Evolutionary conservation across 139 green algal species (phyloP), one percentile per base, ranked within the genome.

Genomic region (Penium margaritaceum): DNA sequence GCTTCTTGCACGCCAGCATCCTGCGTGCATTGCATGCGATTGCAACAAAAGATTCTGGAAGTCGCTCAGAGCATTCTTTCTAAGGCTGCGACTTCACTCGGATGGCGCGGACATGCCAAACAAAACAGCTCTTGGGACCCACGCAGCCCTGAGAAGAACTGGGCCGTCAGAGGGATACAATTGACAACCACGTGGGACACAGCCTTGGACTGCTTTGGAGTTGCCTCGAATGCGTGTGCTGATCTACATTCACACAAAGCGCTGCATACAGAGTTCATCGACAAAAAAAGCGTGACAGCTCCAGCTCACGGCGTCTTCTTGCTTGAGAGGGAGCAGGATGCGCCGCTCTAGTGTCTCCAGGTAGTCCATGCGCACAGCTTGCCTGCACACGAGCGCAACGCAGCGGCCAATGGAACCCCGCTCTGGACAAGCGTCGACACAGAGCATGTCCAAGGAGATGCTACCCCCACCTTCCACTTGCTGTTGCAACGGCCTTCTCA

Each of bases 321-420:
- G n/a, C 17, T 30, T 19, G 63, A 90, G 75, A 2, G 91, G 89
- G 55, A 36, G 12, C 2, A 71, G 74, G 7, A 95, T 78, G 41
- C 84, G 73, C 21, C 75, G 54, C 27, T 83, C 72, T 44, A 97
- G 80, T 32, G 86, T 70, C 14, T 86, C 85, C 38, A 91, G 63
- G 85, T 96, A 96, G 44, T 88, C 79, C 44, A 91, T 73, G 6
- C 90, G 83, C 69, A 95, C 37, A 15, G 33, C 57, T 2, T 55
- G 60, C 53, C 80, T 87, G 80, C 15, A 55, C 29, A 24, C 3
- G 1, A 75, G 34, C 32, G 19, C 41, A n/a, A 67, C 15, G 34
- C 66, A 74, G 24, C 5, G 7, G 21, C 7, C 24, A 74, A 9
- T 32, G 9, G 14, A n/a, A 15, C 37, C 15, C 15, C 29, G 63